phyloP scores from a whole-genome alignment of 2,329 filamentous ascomycete genomes.

The Diaporthe amygdali region DNA sequence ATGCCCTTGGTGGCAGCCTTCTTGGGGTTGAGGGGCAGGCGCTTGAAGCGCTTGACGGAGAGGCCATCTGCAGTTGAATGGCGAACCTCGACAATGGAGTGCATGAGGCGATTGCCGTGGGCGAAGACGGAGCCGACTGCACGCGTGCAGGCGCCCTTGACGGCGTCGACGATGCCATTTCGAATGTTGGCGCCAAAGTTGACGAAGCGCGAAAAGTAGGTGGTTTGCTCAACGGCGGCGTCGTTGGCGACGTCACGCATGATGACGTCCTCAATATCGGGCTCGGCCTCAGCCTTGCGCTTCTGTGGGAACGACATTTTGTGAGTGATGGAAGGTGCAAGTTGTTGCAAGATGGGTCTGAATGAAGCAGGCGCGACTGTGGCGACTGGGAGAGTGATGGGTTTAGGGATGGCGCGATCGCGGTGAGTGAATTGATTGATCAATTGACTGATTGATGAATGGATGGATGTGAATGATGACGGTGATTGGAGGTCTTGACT shows the following conservation, averaged over 20 bases:
- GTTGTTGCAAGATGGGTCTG: neutral
- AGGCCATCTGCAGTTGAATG: conserved; percentile 24
- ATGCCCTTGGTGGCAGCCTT: conserved; percentile 6
- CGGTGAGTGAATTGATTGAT: neutral
- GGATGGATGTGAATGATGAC: neutral
- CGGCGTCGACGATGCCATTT: neutral
- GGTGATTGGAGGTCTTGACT: neutral
- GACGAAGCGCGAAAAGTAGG: neutral
- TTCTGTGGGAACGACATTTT: conserved; percentile 11
- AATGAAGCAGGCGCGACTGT: neutral
- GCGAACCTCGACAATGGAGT: conserved; percentile 10
- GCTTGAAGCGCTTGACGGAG: conserved; percentile 27
- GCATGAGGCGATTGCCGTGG: conserved; percentile 11
- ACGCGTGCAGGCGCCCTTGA: neutral
- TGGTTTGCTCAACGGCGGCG: neutral
- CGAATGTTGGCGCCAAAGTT: conserved; percentile 10
- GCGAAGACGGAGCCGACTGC: neutral
- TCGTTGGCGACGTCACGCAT: conserved; percentile 11
- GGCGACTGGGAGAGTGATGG: neutral
- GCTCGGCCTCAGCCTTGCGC: conserved; percentile 8
- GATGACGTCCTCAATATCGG: conserved; percentile 12
- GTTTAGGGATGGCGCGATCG: neutral
- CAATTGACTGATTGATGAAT: neutral
- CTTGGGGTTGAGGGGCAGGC: conserved; percentile 19
- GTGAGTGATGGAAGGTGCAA: conserved; percentile 6